Base-by-base conservation (phyloP, 177 flowering plant species). In the Vitis hybrid region DNA sequence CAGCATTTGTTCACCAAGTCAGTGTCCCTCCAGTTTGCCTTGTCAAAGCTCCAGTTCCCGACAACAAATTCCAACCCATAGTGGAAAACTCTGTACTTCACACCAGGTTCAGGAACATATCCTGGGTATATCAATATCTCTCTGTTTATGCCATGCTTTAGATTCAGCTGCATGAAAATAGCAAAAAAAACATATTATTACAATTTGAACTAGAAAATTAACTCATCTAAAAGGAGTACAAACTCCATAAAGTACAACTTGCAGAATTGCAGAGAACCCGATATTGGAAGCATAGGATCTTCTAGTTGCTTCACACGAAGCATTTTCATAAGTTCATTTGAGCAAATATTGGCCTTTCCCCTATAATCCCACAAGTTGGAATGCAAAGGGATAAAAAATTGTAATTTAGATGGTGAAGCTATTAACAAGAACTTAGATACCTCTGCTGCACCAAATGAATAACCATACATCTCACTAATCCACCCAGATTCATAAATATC, bases 391-490 rank as follows among this genome's bases (percentile, higher is more conserved):
- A 29, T 26, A 6, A 50, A 14, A 60, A 7, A 3, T 59, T 22
- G 29, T 13, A 10, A 12, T n/a, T 26, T 26, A 15, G 2, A 56
- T 19, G 26, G 21, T 50, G 39, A 58, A 39, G 0, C 10, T 7
- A 45, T 64, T 71, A 26, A 49, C 18, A 12, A 52, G 21, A 56
- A 72, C n/a, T 29, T 53, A 66, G 65, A 60, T 89, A 95, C 99
- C 99, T 95, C 99, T 52, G 99, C 99, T 13, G 99, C 98, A 15
- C 89, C 99, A 76, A 95, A 95, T 53, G 98, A 87, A 79, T 95
- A 95, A 63, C 99, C 99, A 79, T 95, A 95, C 99, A 95, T 95
- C 81, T 95, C 99, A 76, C 99, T 95, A 33, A 93, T 91, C 99
- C 98, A 95, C 26, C 99, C 99, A 76, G 92, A 75, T 79, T 81